Evolutionary conservation across 768 basidiomycete species (phyloP), one percentile per base, ranked within the genome.

Genomic region (Boletus reticulatus): DNA sequence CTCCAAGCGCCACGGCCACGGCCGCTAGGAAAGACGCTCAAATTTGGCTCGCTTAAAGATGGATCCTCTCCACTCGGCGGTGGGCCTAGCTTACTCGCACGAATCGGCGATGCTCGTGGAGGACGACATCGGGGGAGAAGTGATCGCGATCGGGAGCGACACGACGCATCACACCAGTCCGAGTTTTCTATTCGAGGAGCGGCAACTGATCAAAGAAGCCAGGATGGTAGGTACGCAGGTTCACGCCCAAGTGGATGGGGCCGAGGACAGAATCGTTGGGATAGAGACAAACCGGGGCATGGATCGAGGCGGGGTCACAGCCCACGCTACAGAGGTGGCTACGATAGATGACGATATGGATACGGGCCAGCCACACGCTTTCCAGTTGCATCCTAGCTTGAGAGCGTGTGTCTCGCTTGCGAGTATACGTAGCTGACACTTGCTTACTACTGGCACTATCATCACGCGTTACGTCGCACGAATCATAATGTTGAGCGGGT

Each of bases 261-360:
- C 9, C 54, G 52, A 42, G 63, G 67, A 55, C 55, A 54, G 51
- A 58, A 61, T 38, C 55, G 58, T 47, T 32, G 64, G 48, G 58
- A 66, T 50, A 60, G 66, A 60, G 68, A 66, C 50, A 59, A 62
- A 10, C 51, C 57, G 14, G 56, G 63, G 11, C 48, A 66, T 37
- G 44, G 62, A 31, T 48, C 70, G 6, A 66, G 53, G 37, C 62
- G 55, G 45, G 57, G 53, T 4, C 61, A 62, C 11, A 60, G 78
- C 16, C 81, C 83, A 53, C 76, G 80, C 41, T 84, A 83, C 63
- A 78, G 55, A 61, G 83, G 83, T 46, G 74, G 72, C 48, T 76
- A 75, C 45, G 55, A 60, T 62, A 71, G 69, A 62, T 74, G 59
- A 96, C 84, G 1, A 90, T 89, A 59, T 80, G 37, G 49, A 48